A percentile compares a stretch with the other conserved stretches of the same genome.
phyloP scores from a whole-genome alignment of 2,329 filamentous ascomycete genomes.

The Drechmeria coniospora region DNA sequence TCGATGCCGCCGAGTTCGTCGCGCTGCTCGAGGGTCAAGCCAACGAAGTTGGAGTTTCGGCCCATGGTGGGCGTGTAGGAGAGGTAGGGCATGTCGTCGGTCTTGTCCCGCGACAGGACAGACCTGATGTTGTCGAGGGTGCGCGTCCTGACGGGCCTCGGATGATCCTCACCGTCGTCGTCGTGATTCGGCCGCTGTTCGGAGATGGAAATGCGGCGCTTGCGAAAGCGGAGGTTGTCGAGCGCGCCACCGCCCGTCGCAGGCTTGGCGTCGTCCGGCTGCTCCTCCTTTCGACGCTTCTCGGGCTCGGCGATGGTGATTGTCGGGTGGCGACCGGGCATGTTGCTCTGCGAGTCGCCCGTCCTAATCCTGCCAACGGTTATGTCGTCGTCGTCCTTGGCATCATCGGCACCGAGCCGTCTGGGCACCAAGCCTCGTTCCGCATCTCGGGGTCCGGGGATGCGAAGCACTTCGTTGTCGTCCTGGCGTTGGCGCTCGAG shows the following conservation, averaged over 20 bases:
- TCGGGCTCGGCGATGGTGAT: slow-evolving; percentile 55
- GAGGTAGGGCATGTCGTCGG: slow-evolving; percentile 66
- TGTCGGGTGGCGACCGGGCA: slow-evolving; percentile 30
- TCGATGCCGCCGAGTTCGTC: slow-evolving; percentile 95
- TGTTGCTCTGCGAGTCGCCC: slow-evolving; percentile 11
- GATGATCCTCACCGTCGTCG: slow-evolving; percentile 13
- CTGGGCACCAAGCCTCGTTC: slow-evolving; percentile 65
- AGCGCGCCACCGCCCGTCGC: slow-evolving; percentile 23
- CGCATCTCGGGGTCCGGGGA: slow-evolving; percentile 81
- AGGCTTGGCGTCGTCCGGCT: slow-evolving; percentile 27
- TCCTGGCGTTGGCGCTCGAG: slow-evolving; percentile 69
- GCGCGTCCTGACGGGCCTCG: slow-evolving; percentile 20
- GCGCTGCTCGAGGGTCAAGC: slow-evolving; percentile 75
- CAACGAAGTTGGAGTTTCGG: slow-evolving; percentile 83
- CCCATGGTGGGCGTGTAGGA: slow-evolving; percentile 88
- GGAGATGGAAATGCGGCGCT: slow-evolving; percentile 22
- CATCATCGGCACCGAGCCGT: slow-evolving; percentile 27
- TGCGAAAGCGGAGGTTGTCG: slow-evolving; percentile 27
- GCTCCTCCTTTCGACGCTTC: slow-evolving; percentile 17
- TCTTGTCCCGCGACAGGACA: slow-evolving; percentile 36
- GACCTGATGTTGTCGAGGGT: slow-evolving; percentile 45
- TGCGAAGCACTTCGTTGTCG: slow-evolving; percentile 62
- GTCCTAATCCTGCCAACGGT: slow-evolving; percentile 10
- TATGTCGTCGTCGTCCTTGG: slow-evolving; percentile 20
- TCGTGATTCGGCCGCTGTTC: slow-evolving; percentile 24